phyloP scores from a whole-genome alignment of 257 asterid species.

The Schizonepeta tenuifolia region DNA sequence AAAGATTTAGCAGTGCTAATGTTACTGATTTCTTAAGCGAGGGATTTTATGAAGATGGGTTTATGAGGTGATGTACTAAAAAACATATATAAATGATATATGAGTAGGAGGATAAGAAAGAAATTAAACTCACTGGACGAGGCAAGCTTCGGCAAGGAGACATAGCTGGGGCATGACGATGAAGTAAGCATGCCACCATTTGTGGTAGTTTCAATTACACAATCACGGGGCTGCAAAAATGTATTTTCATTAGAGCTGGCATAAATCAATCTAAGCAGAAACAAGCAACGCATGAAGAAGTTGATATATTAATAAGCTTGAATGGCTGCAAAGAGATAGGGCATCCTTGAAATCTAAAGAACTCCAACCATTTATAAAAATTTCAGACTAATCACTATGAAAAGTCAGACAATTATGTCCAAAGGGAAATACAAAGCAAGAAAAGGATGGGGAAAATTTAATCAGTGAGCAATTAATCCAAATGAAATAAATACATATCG shows the following conservation, averaged over 20 bases:
- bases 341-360: slow-evolving; percentile 8
- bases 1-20: not conserved
- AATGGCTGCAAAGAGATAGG: not conserved
- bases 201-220: slow-evolving; percentile 46
- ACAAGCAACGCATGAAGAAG: not conserved
- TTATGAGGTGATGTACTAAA: not conserved
- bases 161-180: slow-evolving; percentile 64
- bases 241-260: slow-evolving; percentile 22
- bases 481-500: not conserved
- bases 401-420: slow-evolving; percentile 1
- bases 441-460: not conserved
- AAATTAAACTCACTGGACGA: slow-evolving; percentile 52
- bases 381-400: not conserved
- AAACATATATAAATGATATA: not conserved
- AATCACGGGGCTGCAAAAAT: slow-evolving; percentile 83
- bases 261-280: slow-evolving; percentile 6
- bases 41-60: not conserved
- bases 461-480: not conserved
- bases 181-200: slow-evolving; percentile 45
- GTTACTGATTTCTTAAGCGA: not conserved
- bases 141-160: slow-evolving; percentile 69
- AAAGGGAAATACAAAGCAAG: not conserved
- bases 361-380: not conserved
- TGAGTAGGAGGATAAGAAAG: not conserved
- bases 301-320: slow-evolving; percentile 7